Base-by-base conservation (phyloP, 2,329 filamentous ascomycete genomes). In the Pseudocercospora eumusae region DNA sequence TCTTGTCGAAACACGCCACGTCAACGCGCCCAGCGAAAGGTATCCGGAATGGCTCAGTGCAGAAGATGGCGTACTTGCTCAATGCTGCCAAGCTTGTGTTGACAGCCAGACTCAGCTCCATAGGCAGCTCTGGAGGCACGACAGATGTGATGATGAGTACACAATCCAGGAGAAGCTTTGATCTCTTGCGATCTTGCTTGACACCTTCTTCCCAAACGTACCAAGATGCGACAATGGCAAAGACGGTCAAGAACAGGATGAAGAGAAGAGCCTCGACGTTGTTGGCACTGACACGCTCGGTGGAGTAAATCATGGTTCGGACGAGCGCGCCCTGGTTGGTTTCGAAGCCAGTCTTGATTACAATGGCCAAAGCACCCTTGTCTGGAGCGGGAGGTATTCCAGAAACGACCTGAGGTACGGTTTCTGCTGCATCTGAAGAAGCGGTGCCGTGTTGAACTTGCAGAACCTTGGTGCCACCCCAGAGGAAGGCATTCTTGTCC, bases 171-270 rank as follows among this genome's bases (percentile, higher is more conserved):
- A 99, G 85, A 42, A 99, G 86, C 85, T 99, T 99, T 52, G 93
- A 98, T 67, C 95, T 89, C 82, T 99, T 98, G 75, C 95, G 89
- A 73, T 98, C 93, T 80, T 90, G 92, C 75, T 86, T 85, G 59
- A 99, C 93, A 80, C 95, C 96, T 78, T 99, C 93, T 65, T 93
- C 87, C 95, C 95, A 99, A 63, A 99, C 95, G 76, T 99, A 99
- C 93, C 95, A 97, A 11, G 95, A 96, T 57, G 95, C 95, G 60
- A 95, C 96, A 75, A 99, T 86, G 71, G 96, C 96, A 79, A 99
- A 99, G 71, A 98, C 86, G 59, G 96, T 85, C 27, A 99, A 84
- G 83, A 99, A 99, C 63, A 99, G 84, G 68, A 99, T 99, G 81
- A 99, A 99, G 64, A 96, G 84, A n/a, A 99, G 81, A 1, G 95